Evolutionary conservation across 441 rosid species (phyloP).

Genomic region (Populus tomentosa): DNA sequence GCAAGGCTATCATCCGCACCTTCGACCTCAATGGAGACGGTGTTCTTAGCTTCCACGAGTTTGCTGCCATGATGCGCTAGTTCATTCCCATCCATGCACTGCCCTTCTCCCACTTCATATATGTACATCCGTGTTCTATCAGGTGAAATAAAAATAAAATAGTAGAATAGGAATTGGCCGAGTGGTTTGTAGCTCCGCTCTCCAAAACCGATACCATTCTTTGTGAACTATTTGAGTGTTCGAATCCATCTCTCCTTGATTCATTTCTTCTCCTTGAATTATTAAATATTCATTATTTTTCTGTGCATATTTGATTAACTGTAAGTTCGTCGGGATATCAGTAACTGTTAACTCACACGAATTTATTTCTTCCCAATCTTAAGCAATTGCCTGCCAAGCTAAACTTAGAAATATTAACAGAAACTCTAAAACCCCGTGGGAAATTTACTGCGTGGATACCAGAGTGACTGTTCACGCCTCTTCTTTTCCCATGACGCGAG

Average conservation of each 20-base stretch:
- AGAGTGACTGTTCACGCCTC: too few species aligned
- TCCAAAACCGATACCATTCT: too few species aligned
- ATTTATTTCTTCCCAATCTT: not conserved
- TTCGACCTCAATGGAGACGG: slow-evolving; percentile 58
- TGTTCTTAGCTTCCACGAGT: slow-evolving; percentile 59
- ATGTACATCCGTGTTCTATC: too few species aligned
- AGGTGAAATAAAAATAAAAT: too few species aligned
- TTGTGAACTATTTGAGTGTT: too few species aligned
- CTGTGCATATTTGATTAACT: not conserved
- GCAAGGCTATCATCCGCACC: slow-evolving; percentile 48
- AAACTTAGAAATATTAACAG: not conserved
- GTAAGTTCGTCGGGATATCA: not conserved
- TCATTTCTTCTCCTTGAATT: not conserved
- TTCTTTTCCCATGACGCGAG: too few species aligned
- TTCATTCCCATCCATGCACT: not conserved
- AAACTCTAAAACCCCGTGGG: too few species aligned
- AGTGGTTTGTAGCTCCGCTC: too few species aligned
- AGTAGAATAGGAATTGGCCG: too few species aligned
- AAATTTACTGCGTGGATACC: too few species aligned
- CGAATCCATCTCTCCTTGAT: not conserved
- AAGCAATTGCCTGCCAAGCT: not conserved
- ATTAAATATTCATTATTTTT: not conserved
- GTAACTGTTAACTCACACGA: not conserved
- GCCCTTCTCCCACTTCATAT: not conserved
- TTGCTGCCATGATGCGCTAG: slow-evolving; percentile 48